These are phyloP conservation scores for Brassica incana DNA, from an alignment of 345 rosid species.

Conservation along the genomic window DNA sequence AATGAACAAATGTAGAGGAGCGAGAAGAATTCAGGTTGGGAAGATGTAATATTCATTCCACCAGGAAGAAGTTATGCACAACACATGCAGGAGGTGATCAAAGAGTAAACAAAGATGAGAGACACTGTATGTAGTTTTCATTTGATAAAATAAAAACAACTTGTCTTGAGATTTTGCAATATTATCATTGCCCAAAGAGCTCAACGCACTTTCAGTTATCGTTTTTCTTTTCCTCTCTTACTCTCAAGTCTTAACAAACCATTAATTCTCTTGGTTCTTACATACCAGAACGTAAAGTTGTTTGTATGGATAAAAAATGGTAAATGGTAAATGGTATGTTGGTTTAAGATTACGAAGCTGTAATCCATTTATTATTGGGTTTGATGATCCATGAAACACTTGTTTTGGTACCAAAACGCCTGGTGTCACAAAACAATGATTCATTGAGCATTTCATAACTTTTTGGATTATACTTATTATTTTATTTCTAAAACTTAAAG, in stretches of 20 bases:
- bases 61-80: constrained; percentile 90
- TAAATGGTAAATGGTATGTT: background rate
- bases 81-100: constrained; percentile 69
- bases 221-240: background rate
- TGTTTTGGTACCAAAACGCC: background rate
- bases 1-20: constrained; percentile 51
- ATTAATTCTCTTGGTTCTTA: background rate
- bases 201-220: background rate
- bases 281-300: background rate
- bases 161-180: constrained; percentile 30
- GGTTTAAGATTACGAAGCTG: background rate
- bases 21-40: constrained; percentile 97
- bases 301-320: background rate
- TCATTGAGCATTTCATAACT: background rate
- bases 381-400: background rate
- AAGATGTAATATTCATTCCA: constrained; percentile 87
- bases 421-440: background rate
- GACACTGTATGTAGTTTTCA: background rate
- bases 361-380: background rate
- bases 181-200: constrained; percentile 11
- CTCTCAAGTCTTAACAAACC: background rate
- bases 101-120: constrained; percentile 16
- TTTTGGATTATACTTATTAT: background rate
- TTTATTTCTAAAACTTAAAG: background rate
- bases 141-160: constrained; percentile 20